A percentile compares a stretch with the other conserved stretches of the same genome.
phyloP scores from a whole-genome alignment of 2,329 filamentous ascomycete genomes.

The Fusarium kyushuense region DNA sequence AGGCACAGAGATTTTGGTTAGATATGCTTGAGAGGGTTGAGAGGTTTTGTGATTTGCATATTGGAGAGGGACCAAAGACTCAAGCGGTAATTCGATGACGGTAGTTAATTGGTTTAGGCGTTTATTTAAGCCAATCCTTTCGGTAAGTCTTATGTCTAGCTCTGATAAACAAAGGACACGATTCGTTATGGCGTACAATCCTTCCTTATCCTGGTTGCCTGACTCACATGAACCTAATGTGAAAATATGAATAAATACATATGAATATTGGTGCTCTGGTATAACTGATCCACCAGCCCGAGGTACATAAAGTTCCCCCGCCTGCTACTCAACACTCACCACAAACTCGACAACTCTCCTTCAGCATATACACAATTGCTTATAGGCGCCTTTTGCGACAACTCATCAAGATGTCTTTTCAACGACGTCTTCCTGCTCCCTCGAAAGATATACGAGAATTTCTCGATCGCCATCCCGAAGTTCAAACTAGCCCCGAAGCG shows the following conservation, averaged over 20 bases:
- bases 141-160: background rate
- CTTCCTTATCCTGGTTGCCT: background rate
- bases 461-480: background rate
- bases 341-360: no score
- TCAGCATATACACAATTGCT: background rate
- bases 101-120: background rate
- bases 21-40: constrained; percentile 36
- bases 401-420: background rate
- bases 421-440: background rate
- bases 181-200: background rate
- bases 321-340: background rate
- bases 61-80: background rate
- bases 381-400: background rate
- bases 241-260: background rate
- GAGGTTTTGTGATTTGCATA: constrained; percentile 26
- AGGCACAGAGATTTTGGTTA: constrained; percentile 29
- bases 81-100: constrained; percentile 1
- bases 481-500: background rate
- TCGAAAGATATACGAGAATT: constrained; percentile 2
- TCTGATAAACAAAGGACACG: background rate
- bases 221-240: background rate
- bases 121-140: background rate
- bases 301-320: background rate
- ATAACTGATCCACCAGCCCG: background rate
- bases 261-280: background rate